Evolutionary conservation across 2,329 filamentous ascomycete genomes (phyloP).

Genomic region (Metarhizium humberi): DNA sequence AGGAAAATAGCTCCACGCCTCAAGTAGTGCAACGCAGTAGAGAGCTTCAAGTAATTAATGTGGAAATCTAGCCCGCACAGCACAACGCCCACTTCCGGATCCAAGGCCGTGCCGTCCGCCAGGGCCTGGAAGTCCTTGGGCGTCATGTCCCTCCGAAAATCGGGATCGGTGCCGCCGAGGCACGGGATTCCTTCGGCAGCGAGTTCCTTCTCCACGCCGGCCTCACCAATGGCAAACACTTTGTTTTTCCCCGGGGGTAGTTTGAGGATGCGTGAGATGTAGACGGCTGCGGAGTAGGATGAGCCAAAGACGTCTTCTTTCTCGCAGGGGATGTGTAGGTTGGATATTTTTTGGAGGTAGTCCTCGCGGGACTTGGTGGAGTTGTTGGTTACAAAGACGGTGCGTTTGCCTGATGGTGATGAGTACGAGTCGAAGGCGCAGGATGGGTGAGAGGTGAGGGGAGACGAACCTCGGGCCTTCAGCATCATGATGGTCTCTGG

Average conservation of each 20-base stretch:
- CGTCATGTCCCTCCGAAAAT: conserved; percentile 66
- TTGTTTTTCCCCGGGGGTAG: conserved; percentile 75
- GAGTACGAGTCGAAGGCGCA: not conserved
- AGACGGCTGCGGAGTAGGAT: conserved; percentile 89
- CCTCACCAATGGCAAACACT: conserved; percentile 88
- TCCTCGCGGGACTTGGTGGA: conserved; percentile 91
- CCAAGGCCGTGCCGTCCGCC: conserved; percentile 65
- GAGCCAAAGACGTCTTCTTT: conserved; percentile 94
- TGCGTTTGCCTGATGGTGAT: conserved; percentile 62
- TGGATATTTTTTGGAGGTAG: conserved; percentile 84
- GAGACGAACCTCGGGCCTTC: conserved; percentile 59
- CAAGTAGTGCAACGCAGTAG: conserved; percentile 79
- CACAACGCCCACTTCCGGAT: conserved; percentile 83
- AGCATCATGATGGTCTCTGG: conserved; percentile 80
- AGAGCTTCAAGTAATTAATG: conserved; percentile 87
- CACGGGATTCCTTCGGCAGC: conserved; percentile 67
- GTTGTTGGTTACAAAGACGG: conserved; percentile 98
- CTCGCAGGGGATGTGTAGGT: conserved; percentile 67
- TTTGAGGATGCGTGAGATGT: conserved; percentile 86
- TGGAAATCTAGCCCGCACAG: conserved; percentile 89
- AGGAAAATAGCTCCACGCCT: conserved; percentile 75
- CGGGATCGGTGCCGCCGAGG: conserved; percentile 78
- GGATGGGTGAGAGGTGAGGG: not conserved
- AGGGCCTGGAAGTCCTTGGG: conserved; percentile 73
- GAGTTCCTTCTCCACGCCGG: conserved; percentile 84